Evolutionary conservation across 2,329 filamentous ascomycete genomes (phyloP).

Genomic region (Monosporascus sp.): DNA sequence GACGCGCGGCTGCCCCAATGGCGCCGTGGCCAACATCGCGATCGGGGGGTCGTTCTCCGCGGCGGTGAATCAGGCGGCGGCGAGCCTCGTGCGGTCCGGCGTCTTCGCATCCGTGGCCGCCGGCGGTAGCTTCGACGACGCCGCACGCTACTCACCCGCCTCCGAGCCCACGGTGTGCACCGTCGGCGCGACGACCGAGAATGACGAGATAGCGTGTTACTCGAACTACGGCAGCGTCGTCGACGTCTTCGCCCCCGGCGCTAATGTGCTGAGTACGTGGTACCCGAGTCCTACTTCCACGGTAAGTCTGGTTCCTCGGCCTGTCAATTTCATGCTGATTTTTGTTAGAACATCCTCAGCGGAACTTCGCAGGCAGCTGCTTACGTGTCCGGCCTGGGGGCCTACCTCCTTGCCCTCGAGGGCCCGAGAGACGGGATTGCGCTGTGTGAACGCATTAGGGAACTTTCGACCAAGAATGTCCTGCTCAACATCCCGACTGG

Average conservation of each 20-base stretch:
- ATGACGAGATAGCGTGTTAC: conserved; percentile 35
- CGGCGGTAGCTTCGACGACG: conserved; percentile 42
- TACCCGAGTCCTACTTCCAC: conserved; percentile 21
- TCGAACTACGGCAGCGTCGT: conserved; percentile 45
- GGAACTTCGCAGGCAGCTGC: conserved; percentile 61
- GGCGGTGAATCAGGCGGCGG: conserved; percentile 45
- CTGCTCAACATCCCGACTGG: conserved; percentile 29
- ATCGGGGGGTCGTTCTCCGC: conserved; percentile 41
- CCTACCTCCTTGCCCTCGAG: conserved; percentile 49
- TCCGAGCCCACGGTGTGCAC: conserved; percentile 45
- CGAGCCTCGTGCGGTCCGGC: conserved; percentile 39
- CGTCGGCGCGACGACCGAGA: conserved; percentile 41
- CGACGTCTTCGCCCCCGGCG: conserved; percentile 40
- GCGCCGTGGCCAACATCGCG: conserved; percentile 50
- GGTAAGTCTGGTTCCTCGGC: conserved; percentile 1
- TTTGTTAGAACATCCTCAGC: conserved; percentile 37
- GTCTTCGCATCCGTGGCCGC: conserved; percentile 50
- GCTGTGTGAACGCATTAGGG: conserved; percentile 36
- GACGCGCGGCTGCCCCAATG: conserved; percentile 28
- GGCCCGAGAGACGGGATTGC: conserved; percentile 29
- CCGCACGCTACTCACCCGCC: conserved; percentile 39
- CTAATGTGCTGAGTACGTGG: conserved; percentile 36
- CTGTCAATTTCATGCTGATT: neutral
- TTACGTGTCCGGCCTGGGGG: conserved; percentile 55
- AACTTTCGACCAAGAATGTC: conserved; percentile 33